Evolutionary conservation across 1,284 basidiomycete species (phyloP).

Genomic region (Cryptococcus floricola): DNA sequence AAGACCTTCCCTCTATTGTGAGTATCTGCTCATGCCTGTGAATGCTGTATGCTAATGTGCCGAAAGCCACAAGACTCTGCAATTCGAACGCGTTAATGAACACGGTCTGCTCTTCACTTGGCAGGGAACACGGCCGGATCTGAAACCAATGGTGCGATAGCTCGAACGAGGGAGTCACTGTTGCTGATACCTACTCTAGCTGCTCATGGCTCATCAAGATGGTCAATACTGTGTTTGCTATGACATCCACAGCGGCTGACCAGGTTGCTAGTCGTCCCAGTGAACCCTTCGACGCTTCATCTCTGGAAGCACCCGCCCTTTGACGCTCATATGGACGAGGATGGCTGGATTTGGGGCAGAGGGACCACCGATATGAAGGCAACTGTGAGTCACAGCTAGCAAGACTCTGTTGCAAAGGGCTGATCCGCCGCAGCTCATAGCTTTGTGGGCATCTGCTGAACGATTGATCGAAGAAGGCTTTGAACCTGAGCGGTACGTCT

Average conservation of each 20-base stretch:
- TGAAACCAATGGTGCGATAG: slow-evolving; percentile 58
- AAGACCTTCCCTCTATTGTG: slow-evolving; percentile 26
- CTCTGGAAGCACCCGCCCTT: slow-evolving; percentile 34
- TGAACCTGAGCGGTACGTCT: slow-evolving; percentile 10
- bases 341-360: slow-evolving; percentile 31
- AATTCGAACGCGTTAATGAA: slow-evolving; percentile 59
- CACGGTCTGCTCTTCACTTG: slow-evolving; percentile 63
- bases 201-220: background rate
- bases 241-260: too few species aligned
- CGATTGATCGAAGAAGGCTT: slow-evolving; percentile 19
- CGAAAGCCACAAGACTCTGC: background rate
- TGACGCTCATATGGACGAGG: slow-evolving; percentile 16
- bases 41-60: too few species aligned
- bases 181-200: too few species aligned
- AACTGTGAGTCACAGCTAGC: background rate
- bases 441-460: slow-evolving; percentile 18
- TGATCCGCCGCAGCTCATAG: slow-evolving; percentile 1
- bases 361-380: slow-evolving; percentile 31
- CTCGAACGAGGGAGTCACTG: background rate
- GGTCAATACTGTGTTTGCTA: background rate
- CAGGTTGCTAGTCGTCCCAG: background rate
- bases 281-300: slow-evolving; percentile 13
- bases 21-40: too few species aligned
- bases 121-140: slow-evolving; percentile 54
- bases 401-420: background rate